phyloP scores from a whole-genome alignment of 2,329 filamentous ascomycete species.

The Tolypocladium endophyticum region DNA sequence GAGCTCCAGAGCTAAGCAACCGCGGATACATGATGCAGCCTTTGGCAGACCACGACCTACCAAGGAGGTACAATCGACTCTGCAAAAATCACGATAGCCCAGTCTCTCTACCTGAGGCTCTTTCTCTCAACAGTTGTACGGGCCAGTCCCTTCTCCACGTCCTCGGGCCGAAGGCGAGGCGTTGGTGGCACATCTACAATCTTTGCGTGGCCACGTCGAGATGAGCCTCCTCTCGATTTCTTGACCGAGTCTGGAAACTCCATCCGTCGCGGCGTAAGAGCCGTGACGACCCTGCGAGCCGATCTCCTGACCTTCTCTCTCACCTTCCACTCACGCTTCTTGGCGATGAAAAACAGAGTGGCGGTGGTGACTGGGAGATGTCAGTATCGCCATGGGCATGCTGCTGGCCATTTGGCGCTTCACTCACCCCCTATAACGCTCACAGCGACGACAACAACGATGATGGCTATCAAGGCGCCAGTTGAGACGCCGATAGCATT shows the following conservation, averaged over 20 bases:
- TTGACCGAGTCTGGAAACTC: slow-evolving; percentile 52
- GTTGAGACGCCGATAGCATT: slow-evolving; percentile 51
- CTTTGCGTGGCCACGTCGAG: slow-evolving; percentile 28
- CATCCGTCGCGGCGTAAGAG: slow-evolving; percentile 49
- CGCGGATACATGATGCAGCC: background rate
- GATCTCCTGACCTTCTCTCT: slow-evolving; percentile 62
- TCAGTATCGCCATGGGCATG: slow-evolving; percentile 4
- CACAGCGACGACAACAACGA: slow-evolving; percentile 58
- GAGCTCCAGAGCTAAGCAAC: background rate
- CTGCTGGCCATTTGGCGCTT: background rate
- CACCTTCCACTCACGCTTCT: slow-evolving; percentile 77
- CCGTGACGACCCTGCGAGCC: slow-evolving; percentile 49
- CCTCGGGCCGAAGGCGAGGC: slow-evolving; percentile 40
- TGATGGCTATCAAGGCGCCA: slow-evolving; percentile 63
- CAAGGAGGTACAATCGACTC: background rate
- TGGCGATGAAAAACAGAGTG: slow-evolving; percentile 66
- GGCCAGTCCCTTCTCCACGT: slow-evolving; percentile 48
- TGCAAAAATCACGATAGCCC: slow-evolving; percentile 2
- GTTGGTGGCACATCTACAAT: slow-evolving; percentile 48
- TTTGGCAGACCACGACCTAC: background rate
- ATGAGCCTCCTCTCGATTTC: slow-evolving; percentile 18
- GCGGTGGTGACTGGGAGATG: slow-evolving; percentile 45
- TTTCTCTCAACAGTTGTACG: slow-evolving; percentile 25
- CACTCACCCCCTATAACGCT: slow-evolving; percentile 58
- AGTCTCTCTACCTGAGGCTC: slow-evolving; percentile 10